Conservation (phyloP, 192 early-diverging fungal species). For the Entomortierella chlamydospora region DNA sequence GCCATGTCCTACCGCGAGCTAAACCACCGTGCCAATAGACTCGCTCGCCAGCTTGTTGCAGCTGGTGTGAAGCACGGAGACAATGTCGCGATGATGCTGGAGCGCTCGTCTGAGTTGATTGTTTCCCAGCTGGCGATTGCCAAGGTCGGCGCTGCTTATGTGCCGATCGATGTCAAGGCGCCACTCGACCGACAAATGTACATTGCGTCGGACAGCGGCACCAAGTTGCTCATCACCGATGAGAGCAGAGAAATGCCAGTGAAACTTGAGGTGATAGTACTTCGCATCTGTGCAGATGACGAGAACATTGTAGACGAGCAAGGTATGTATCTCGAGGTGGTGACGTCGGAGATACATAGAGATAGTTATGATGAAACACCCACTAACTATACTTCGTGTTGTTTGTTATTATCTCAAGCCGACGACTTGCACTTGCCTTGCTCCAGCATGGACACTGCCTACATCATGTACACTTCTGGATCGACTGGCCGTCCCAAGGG, state of each 20-base stretch:
- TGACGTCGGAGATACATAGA: no score
- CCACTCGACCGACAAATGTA: not conserved
- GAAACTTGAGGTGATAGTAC: not conserved
- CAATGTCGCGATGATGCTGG: conserved; percentile 6
- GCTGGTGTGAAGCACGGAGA: conserved; percentile 4
- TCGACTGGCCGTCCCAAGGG: not conserved
- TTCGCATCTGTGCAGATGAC: not conserved
- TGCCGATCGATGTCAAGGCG: not conserved
- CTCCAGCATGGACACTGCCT: not conserved
- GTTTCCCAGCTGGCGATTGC: no score
- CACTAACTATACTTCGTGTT: not conserved
- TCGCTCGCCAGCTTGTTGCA: conserved; percentile 5
- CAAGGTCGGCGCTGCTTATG: not conserved
- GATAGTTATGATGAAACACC: no score
- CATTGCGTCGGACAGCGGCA: not conserved
- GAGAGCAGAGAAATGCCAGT: not conserved
- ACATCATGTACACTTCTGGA: not conserved
- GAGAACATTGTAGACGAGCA: no score
- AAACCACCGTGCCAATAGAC: conserved; percentile 3
- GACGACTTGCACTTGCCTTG: not conserved
- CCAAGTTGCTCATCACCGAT: not conserved
- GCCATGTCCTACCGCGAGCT: no score
- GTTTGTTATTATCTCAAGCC: not conserved
- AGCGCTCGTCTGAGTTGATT: conserved; percentile 10
- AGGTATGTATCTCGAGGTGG: no score